Conservation (phyloP, 257 asterid species). For the Lycium ferocissimum region DNA sequence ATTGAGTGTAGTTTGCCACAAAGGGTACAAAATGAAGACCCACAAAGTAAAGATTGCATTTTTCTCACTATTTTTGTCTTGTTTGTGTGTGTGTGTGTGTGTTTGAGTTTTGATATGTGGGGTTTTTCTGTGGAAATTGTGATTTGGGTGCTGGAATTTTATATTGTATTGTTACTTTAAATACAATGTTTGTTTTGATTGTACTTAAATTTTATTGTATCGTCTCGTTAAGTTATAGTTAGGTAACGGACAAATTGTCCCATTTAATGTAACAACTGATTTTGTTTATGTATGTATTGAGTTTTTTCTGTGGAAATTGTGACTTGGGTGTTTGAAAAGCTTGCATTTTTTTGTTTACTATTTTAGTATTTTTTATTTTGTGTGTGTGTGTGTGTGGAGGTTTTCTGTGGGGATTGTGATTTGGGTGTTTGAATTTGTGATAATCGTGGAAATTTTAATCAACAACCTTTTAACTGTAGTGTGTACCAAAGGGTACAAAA, state of each 20-base stretch:
- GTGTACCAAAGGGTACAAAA: background rate
- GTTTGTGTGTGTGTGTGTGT: background rate
- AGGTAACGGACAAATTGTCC: no score
- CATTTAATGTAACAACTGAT: no score
- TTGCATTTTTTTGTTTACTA: no score
- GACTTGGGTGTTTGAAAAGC: background rate
- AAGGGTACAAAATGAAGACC: slow-evolving; percentile 47
- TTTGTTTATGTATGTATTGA: no score
- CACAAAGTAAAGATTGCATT: slow-evolving; percentile 37
- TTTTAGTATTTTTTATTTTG: no score
- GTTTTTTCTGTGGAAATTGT: no score
- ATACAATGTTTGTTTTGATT: slow-evolving; percentile 63
- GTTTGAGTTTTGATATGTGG: background rate
- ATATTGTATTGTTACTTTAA: slow-evolving; percentile 30
- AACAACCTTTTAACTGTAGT: slow-evolving; percentile 52
- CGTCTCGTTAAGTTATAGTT: no score
- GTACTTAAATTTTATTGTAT: no score
- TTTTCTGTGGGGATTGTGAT: background rate
- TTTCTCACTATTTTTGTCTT: background rate
- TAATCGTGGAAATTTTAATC: slow-evolving; percentile 51
- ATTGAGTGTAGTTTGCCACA: slow-evolving; percentile 55
- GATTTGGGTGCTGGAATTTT: background rate
- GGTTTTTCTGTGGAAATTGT: background rate
- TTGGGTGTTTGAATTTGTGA: background rate
- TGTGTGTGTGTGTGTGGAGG: background rate